Evolutionary conservation across 495 filamentous ascomycete species (phyloP).

Genomic region (Clavariopsis aquatica): DNA sequence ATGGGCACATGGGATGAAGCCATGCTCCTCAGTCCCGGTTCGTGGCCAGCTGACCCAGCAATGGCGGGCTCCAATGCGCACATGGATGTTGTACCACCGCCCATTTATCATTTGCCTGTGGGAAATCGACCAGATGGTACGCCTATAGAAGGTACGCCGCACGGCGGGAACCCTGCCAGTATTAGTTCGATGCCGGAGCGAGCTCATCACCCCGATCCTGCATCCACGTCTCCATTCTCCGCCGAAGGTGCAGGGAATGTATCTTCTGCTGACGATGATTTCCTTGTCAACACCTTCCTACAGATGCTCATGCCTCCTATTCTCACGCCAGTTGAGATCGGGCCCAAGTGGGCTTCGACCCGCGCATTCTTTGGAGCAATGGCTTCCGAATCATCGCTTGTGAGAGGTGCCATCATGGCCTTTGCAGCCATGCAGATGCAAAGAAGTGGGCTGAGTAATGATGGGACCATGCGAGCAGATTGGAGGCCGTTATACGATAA

Average conservation of each 20-base stretch:
- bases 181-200: constrained; percentile 6
- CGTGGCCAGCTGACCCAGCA: constrained; percentile 18
- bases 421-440: constrained; percentile 31
- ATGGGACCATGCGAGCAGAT: neutral
- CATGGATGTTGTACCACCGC: constrained; percentile 12
- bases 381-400: constrained; percentile 17
- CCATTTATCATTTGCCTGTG: neutral
- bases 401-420: constrained; percentile 22
- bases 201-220: constrained; percentile 11
- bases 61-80: neutral
- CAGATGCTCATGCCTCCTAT: constrained; percentile 32
- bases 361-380: constrained; percentile 26
- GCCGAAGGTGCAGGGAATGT: constrained; percentile 4
- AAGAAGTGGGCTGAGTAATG: constrained; percentile 11
- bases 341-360: constrained; percentile 28
- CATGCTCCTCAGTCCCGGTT: constrained; percentile 27
- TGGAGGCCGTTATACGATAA: constrained; percentile 25
- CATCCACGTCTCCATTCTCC: constrained; percentile 23
- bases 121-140: neutral
- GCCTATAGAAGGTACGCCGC: neutral
- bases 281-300: constrained; percentile 24
- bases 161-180: neutral
- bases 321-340: constrained; percentile 26
- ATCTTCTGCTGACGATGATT: constrained; percentile 5
- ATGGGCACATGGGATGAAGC: constrained; percentile 30